Percentiles rank a stretch among this genome's conserved stretches.
phyloP scores from a whole-genome alignment of 2,329 filamentous ascomycete species.

The Alternaria postmessia region DNA sequence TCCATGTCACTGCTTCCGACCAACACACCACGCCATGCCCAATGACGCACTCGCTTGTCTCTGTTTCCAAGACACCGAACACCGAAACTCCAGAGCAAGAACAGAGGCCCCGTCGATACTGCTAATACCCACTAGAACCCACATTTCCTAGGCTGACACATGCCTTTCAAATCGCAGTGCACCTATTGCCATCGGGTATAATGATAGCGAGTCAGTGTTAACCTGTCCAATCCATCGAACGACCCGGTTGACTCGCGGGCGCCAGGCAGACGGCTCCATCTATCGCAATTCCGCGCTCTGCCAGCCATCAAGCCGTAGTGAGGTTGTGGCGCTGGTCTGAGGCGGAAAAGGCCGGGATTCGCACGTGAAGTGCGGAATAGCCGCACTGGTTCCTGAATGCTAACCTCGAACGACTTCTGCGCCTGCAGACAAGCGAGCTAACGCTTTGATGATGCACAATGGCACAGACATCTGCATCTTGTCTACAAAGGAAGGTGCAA shows the following conservation, averaged over 20 bases:
- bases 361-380: constrained; percentile 1
- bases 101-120: background rate
- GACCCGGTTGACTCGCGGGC: constrained; percentile 14
- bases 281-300: constrained; percentile 7
- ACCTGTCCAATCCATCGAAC: constrained; percentile 7
- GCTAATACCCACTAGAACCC: constrained; percentile 16
- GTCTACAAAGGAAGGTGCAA: constrained; percentile 17
- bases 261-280: background rate
- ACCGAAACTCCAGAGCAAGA: background rate
- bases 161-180: constrained; percentile 11
- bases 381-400: constrained; percentile 18
- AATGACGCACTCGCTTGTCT: constrained; percentile 4
- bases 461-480: constrained; percentile 15
- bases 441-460: constrained; percentile 7
- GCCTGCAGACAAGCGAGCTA: constrained; percentile 7
- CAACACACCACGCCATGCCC: constrained; percentile 1
- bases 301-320: constrained; percentile 6
- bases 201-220: constrained; percentile 15
- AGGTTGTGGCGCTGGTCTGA: constrained; percentile 2
- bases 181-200: constrained; percentile 14
- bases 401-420: constrained; percentile 13
- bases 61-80: constrained; percentile 2
- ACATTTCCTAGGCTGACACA: constrained; percentile 16
- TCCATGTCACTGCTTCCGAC: constrained; percentile 1
- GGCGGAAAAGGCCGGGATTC: constrained; percentile 11